These are phyloP conservation scores for Pythium sukuiense DNA, from an alignment of 352 stramenopile species.

Conservation along the genomic window DNA sequence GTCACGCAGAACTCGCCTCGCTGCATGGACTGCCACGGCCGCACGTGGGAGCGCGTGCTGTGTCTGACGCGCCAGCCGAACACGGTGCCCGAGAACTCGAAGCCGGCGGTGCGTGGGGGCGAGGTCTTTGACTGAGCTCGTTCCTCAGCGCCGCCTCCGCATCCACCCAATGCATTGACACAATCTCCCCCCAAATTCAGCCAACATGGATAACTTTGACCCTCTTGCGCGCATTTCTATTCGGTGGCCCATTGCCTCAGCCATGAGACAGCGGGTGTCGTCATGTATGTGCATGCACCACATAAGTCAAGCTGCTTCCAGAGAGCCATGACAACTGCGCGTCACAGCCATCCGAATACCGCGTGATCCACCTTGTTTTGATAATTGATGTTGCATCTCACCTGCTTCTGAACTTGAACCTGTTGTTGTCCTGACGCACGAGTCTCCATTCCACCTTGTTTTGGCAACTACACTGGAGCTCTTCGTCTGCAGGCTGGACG, in stretches of 20 bases:
- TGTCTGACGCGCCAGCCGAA: constrained; percentile 95
- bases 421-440: constrained; percentile 9
- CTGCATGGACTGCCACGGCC: constrained; percentile 83
- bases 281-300: neutral
- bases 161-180: neutral
- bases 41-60: constrained; percentile 95
- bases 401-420: constrained; percentile 29
- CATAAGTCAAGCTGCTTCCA: neutral
- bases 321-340: constrained; percentile 14
- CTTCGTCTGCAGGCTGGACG: constrained; percentile 12
- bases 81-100: constrained; percentile 53
- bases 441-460: constrained; percentile 27
- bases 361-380: constrained; percentile 13
- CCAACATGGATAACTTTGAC: constrained; percentile 1
- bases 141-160: neutral
- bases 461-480: constrained; percentile 19
- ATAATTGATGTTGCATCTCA: constrained; percentile 10
- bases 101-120: constrained; percentile 44
- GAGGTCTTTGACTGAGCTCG: constrained; percentile 63
- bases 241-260: neutral
- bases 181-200: neutral
- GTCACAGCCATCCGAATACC: constrained; percentile 11
- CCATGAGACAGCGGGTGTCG: neutral
- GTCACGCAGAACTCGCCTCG: constrained; percentile 87
- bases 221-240: neutral